These are phyloP conservation scores for Santalum album DNA, from an alignment of 164 flowering plant genomes.

Conservation along the genomic window DNA sequence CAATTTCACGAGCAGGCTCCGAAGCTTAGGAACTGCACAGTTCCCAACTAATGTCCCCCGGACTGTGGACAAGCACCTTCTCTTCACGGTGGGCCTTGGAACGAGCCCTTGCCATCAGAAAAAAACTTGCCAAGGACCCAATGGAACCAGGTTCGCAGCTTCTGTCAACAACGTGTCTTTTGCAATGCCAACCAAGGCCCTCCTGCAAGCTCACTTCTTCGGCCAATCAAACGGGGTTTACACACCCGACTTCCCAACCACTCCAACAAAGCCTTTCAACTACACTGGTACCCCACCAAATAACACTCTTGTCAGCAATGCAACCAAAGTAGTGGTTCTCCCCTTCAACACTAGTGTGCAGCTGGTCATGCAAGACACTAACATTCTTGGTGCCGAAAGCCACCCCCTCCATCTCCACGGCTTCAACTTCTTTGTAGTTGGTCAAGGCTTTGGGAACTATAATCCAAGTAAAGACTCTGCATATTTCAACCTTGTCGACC, in stretches of 20 bases:
- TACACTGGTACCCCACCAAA: not conserved
- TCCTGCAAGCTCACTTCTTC: constrained; percentile 3
- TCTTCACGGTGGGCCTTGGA: constrained; percentile 3
- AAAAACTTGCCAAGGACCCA: constrained; percentile 1
- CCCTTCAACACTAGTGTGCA: constrained; percentile 1
- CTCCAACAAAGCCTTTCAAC: not conserved
- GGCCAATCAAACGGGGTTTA: constrained; percentile 1
- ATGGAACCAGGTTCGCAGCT: constrained; percentile 1
- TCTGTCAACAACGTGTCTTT: constrained; percentile 1
- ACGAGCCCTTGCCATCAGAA: not conserved
- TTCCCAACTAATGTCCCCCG: not conserved
- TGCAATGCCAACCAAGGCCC: not conserved
- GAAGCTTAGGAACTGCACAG: not conserved
- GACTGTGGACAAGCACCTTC: not conserved
- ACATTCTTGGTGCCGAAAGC: not conserved
- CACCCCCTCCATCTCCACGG: constrained; percentile 5
- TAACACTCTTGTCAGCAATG: not conserved
- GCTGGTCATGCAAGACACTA: not conserved
- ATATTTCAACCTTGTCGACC: not conserved
- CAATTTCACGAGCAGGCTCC: not conserved
- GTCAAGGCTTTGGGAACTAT: constrained; percentile 1
- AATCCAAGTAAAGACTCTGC: not conserved
- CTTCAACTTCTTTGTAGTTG: constrained; percentile 6
- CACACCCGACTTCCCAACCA: constrained; percentile 1
- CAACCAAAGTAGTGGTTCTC: not conserved